A percentile compares a stretch with the other conserved stretches of the same genome.
These are phyloP conservation scores for Dispira simplex DNA, from an alignment of 192 early-diverging fungal genomes.

Conservation along the genomic window DNA sequence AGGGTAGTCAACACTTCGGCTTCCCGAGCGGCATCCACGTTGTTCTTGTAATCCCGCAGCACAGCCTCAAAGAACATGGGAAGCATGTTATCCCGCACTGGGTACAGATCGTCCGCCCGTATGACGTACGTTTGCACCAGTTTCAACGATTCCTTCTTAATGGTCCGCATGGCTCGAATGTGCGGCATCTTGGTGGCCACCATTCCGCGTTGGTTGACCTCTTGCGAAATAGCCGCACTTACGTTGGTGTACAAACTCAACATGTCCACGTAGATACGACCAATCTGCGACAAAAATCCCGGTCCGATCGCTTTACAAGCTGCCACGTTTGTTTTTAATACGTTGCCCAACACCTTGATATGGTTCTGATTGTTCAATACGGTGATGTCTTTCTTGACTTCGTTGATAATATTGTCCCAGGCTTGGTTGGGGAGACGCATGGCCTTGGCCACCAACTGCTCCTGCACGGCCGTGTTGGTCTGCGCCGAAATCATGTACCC, in stretches of 20 bases:
- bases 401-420: slow-evolving; percentile 71
- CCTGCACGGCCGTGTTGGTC: slow-evolving; percentile 56
- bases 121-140: slow-evolving; percentile 87
- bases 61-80: slow-evolving; percentile 84
- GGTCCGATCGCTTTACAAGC: slow-evolving; percentile 80
- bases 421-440: slow-evolving; percentile 82
- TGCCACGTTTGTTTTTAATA: slow-evolving; percentile 91
- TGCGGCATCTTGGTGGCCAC: slow-evolving; percentile 87
- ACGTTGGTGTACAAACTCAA: slow-evolving; percentile 85
- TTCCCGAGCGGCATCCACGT: slow-evolving; percentile 80
- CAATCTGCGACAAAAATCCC: slow-evolving; percentile 78
- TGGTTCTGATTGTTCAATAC: slow-evolving; percentile 62
- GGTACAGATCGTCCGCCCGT: slow-evolving; percentile 70
- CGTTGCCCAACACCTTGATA: slow-evolving; percentile 78
- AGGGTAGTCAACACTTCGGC: slow-evolving; percentile 90
- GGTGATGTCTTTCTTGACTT: slow-evolving; percentile 47
- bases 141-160: slow-evolving; percentile 91
- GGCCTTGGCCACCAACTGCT: slow-evolving; percentile 63
- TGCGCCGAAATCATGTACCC: slow-evolving; percentile 97
- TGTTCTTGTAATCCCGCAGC: slow-evolving; percentile 73
- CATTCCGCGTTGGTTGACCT: slow-evolving; percentile 54
- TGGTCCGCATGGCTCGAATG: slow-evolving; percentile 78
- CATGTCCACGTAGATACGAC: slow-evolving; percentile 79
- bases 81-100: slow-evolving; percentile 72
- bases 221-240: slow-evolving; percentile 65